These are phyloP conservation scores for Phytophthora europaea DNA, from an alignment of 352 stramenopile genomes.

Conservation along the genomic window DNA sequence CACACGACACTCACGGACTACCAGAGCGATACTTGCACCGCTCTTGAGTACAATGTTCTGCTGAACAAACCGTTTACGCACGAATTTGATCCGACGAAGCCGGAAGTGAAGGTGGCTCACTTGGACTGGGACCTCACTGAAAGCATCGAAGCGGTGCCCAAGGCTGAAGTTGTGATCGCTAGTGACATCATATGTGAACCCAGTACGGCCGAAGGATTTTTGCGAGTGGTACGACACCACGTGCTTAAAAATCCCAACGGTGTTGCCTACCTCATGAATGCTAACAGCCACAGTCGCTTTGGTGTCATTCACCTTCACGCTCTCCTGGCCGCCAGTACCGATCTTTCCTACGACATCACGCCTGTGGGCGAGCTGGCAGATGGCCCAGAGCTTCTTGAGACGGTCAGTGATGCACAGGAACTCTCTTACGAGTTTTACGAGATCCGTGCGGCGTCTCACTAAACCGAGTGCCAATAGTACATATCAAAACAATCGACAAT, in stretches of 20 bases:
- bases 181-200: constrained; percentile 92
- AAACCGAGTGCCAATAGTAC: constrained; percentile 24
- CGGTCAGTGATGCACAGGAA: constrained; percentile 77
- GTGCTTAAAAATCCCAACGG: constrained; percentile 48
- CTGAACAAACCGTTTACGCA: constrained; percentile 83
- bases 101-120: constrained; percentile 60
- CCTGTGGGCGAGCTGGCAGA: constrained; percentile 69
- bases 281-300: constrained; percentile 89
- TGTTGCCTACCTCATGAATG: constrained; percentile 90
- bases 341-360: constrained; percentile 80
- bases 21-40: constrained; percentile 81
- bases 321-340: constrained; percentile 58
- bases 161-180: constrained; percentile 85
- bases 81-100: constrained; percentile 62
- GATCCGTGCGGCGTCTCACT: constrained; percentile 55
- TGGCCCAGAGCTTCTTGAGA: constrained; percentile 74
- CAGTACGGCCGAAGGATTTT: constrained; percentile 88
- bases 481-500: constrained; percentile 4
- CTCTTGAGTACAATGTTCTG: constrained; percentile 82
- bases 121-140: constrained; percentile 86
- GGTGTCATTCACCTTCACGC: constrained; percentile 80
- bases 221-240: constrained; percentile 77
- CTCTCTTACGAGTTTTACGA: constrained; percentile 91
- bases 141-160: constrained; percentile 63
- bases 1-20: constrained; percentile 85